Conservation (phyloP, 305 asterid genomes). For the Solanum hybrid region DNA sequence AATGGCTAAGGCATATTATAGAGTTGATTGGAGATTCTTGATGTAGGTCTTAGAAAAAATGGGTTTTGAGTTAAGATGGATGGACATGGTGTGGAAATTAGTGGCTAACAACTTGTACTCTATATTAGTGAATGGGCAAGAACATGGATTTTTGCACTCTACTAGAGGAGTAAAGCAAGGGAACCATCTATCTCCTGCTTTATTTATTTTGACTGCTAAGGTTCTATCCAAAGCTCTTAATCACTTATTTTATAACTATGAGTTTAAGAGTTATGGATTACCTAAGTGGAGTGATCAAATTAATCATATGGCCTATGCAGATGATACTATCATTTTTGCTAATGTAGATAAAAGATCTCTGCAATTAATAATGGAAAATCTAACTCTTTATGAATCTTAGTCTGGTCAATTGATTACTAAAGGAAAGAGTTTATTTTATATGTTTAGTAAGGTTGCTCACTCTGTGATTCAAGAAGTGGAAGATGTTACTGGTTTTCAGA, state of each 20-base stretch:
- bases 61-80: not conserved
- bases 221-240: not conserved
- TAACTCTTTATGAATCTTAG: not conserved
- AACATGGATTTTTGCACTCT: not conserved
- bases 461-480: not conserved
- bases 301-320: not conserved
- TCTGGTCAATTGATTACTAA: not conserved
- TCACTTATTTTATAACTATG: not conserved
- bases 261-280: not conserved
- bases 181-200: not conserved
- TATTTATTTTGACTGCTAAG: not conserved
- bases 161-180: not conserved
- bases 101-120: not conserved
- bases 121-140: not conserved
- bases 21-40: not conserved
- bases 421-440: not conserved
- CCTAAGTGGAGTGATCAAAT: not conserved
- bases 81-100: not conserved
- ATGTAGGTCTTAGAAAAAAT: not conserved
- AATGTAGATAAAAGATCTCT: not conserved
- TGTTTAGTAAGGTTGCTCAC: not conserved
- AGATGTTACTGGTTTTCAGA: not conserved
- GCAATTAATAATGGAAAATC: not conserved
- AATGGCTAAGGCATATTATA: not conserved
- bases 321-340: not conserved